A percentile compares a stretch with the other conserved stretches of the same genome.
Conservation (phyloP, 495 filamentous ascomycete genomes). For the Aspergillus funiculosus region DNA sequence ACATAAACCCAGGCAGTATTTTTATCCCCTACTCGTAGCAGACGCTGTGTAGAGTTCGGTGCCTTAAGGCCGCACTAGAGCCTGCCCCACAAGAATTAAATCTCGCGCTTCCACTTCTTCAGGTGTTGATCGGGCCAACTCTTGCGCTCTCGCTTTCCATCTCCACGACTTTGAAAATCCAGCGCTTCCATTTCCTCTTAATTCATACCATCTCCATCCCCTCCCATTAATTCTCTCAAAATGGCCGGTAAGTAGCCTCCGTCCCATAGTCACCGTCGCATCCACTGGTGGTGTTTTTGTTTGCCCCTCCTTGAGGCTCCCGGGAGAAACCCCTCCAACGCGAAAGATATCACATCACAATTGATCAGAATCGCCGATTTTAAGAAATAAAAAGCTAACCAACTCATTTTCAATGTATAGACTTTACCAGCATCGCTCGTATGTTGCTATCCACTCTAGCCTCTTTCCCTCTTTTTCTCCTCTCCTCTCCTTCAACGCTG, state of each 20-base stretch:
- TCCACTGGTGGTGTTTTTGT: constrained; percentile 10
- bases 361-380: not conserved
- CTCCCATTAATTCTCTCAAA: constrained; percentile 21
- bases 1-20: not conserved
- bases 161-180: not conserved
- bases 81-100: constrained; percentile 19
- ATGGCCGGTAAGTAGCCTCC: constrained; percentile 36
- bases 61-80: constrained; percentile 10
- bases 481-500: too few species aligned
- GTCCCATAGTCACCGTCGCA: not conserved
- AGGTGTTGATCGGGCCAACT: constrained; percentile 6
- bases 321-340: constrained; percentile 13
- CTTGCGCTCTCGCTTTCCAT: constrained; percentile 1
- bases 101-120: constrained; percentile 5
- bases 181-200: not conserved
- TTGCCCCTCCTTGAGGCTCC: constrained; percentile 22
- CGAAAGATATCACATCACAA: not conserved
- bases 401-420: constrained; percentile 22
- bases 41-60: not conserved
- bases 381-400: constrained; percentile 17
- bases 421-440: constrained; percentile 53
- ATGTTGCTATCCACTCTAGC: constrained; percentile 26
- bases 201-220: constrained; percentile 1
- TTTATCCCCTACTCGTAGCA: not conserved
- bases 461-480: not conserved